Conservation (phyloP, 148 eudicot species). For the Diospyros lotus region DNA sequence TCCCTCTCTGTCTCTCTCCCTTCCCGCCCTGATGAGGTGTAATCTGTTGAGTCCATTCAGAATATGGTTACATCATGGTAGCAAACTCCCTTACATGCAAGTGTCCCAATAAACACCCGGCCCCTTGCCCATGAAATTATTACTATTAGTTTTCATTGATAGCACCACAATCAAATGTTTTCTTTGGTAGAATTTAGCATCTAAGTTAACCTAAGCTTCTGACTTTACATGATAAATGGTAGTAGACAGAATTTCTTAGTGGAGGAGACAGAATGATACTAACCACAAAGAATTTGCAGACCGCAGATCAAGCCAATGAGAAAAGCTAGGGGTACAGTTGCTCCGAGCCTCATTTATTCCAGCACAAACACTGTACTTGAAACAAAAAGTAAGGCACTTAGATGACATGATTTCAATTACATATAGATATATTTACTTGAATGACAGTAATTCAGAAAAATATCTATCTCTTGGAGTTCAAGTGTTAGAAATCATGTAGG, state of each 20-base stretch:
- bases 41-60: background rate
- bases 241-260: background rate
- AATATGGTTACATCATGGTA: background rate
- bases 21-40: background rate
- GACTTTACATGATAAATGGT: background rate
- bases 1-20: background rate
- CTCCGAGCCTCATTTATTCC: conserved; percentile 45
- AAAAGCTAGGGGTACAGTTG: conserved; percentile 31
- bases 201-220: background rate
- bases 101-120: background rate
- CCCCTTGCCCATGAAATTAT: background rate
- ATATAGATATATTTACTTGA: background rate
- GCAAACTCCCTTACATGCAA: background rate
- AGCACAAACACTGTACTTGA: conserved; percentile 15
- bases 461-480: background rate
- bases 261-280: conserved; percentile 22
- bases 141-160: background rate
- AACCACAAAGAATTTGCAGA: conserved; percentile 54
- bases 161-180: background rate
- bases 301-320: conserved; percentile 37
- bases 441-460: background rate
- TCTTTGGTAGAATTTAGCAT: background rate
- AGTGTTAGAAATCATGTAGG: background rate
- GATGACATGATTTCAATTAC: background rate
- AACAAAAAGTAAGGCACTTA: conserved; percentile 14